Base-by-base conservation (phyloP, 78 protist species). In the Dictyostelium firmibasis region DNA sequence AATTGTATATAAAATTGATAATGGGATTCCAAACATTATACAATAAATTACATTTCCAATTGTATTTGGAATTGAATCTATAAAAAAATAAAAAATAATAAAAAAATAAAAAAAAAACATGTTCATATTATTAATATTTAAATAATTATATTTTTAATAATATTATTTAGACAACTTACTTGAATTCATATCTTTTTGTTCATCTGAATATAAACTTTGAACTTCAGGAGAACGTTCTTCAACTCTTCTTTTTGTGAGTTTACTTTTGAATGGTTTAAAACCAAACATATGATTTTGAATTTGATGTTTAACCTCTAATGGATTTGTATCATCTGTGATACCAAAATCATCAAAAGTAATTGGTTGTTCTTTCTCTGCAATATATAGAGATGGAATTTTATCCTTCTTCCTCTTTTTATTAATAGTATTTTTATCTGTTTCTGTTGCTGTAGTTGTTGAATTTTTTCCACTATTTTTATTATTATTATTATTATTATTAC, bases 241-340 rank as follows among this genome's bases (percentile, higher is more conserved):
- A 23, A 81, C 4, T 53, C 67, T 57, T 38, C 83, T 89, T 69
- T 89, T 89, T 9, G 38, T 53, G 2, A 89, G 47, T 31, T 81
- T 78, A 20, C 83, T 67, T 70, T 89, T 89, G 36, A 89, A 89
- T 25, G 94, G 94, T 76, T 84, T 81, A 41, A 89, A 89, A 69
- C 94, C 94, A 89, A 89, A 89, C 81, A 89, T 64, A 81, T 89
- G 94, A 33, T 89, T 89, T 47, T 89, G 94, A 81, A 89, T 60
- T 29, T 78, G 57, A 13, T 47, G 79, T 38, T 81, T 89, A 10
- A 85, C 94, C n/a, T 89, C 88, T n/a, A 70, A n/a, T 14, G 87
- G 67, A 31, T 81, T 81, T 8, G 94, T 81, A 25, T 67, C 79
- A 0, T 36, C 47, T 41, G 94, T 50, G 4, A 89, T 78, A 64